These are phyloP conservation scores for Entonaema liquescens DNA, from an alignment of 495 filamentous ascomycete genomes.

Conservation along the genomic window DNA sequence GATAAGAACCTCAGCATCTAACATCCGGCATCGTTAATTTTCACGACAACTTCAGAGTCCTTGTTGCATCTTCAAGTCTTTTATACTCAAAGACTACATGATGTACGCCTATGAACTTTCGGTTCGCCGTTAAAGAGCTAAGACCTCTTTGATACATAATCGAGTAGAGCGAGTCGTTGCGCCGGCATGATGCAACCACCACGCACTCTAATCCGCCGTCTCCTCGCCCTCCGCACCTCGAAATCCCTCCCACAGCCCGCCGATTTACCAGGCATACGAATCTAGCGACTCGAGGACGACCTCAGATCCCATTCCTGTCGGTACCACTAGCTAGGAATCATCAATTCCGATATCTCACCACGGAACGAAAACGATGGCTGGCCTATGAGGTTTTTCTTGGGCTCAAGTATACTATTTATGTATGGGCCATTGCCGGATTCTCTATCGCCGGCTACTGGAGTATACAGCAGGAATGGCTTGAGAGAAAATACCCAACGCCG, in stretches of 20 bases:
- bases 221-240: slow-evolving; percentile 31
- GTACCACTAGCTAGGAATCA: slow-evolving; percentile 63
- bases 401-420: slow-evolving; percentile 64
- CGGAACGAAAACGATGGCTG: slow-evolving; percentile 73
- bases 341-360: slow-evolving; percentile 76
- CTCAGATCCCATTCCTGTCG: slow-evolving; percentile 81
- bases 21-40: neutral
- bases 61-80: neutral
- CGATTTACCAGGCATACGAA: slow-evolving; percentile 34
- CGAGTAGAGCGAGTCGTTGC: neutral
- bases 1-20: neutral
- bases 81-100: neutral
- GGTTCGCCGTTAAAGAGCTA: slow-evolving; percentile 13
- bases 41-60: neutral
- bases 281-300: slow-evolving; percentile 58
- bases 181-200: slow-evolving; percentile 35
- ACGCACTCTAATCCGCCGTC: slow-evolving; percentile 35
- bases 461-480: slow-evolving; percentile 72
- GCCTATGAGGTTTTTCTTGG: slow-evolving; percentile 69
- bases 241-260: slow-evolving; percentile 24
- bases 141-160: neutral
- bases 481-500: slow-evolving; percentile 77
- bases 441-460: slow-evolving; percentile 64
- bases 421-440: slow-evolving; percentile 65
- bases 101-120: neutral